Conservation (phyloP, 2,329 filamentous ascomycete genomes). For the Epichloe bromicola region DNA sequence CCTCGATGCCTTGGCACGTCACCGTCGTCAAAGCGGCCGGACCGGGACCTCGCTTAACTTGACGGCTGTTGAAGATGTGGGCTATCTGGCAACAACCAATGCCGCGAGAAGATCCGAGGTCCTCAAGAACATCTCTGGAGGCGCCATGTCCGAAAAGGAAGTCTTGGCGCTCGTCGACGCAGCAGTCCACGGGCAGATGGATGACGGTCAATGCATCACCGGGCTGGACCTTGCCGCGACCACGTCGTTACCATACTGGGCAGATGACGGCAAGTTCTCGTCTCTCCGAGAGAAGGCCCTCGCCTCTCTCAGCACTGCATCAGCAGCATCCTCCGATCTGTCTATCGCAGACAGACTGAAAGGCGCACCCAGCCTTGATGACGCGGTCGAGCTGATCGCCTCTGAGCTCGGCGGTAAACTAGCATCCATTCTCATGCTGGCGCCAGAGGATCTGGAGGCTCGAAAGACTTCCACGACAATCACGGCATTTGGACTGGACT, state of each 20-base stretch:
- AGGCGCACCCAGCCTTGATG: conserved; percentile 6
- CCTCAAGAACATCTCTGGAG: conserved; percentile 32
- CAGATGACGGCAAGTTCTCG: conserved; percentile 40
- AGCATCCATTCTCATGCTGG: conserved; percentile 21
- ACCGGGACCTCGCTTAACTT: conserved; percentile 38
- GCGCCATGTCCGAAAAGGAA: conserved; percentile 39
- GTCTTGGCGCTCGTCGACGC: conserved; percentile 40
- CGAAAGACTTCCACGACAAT: conserved; percentile 12
- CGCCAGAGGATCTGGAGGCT: conserved; percentile 11
- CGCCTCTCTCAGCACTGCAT: background rate
- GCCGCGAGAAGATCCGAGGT: conserved; percentile 29
- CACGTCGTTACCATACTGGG: conserved; percentile 34
- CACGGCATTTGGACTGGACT: conserved; percentile 26
- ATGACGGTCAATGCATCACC: conserved; percentile 35
- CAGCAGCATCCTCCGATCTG: conserved; percentile 1
- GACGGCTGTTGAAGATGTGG: conserved; percentile 35
- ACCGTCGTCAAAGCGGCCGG: conserved; percentile 26
- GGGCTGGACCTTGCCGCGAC: conserved; percentile 32
- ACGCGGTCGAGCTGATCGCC: conserved; percentile 14
- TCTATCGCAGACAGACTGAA: conserved; percentile 10
- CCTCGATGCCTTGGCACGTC: conserved; percentile 20
- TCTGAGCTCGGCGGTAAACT: conserved; percentile 17
- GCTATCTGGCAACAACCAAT: conserved; percentile 28
- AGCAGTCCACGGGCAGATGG: conserved; percentile 33
- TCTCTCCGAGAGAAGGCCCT: conserved; percentile 28